A percentile compares a stretch with the other conserved stretches of the same genome.
Conservation (phyloP, 1,139 yeast species). For the Hanseniaspora uvarum region DNA sequence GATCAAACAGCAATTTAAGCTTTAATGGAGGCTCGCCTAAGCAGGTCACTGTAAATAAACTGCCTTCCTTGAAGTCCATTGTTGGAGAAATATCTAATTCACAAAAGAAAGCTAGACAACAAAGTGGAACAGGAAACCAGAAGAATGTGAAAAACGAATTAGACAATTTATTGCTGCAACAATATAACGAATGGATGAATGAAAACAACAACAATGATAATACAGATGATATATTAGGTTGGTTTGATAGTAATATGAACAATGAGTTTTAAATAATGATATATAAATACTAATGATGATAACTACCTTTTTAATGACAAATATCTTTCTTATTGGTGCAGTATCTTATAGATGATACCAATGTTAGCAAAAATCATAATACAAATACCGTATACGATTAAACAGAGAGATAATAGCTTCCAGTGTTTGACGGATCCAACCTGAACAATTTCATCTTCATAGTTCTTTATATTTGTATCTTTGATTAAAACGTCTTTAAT, state of each 20-base stretch:
- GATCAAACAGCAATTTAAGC: constrained; percentile 2
- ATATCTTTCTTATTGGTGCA: neutral
- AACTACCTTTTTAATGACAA: neutral
- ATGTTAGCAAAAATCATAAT: constrained; percentile 51
- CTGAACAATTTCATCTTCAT: neutral
- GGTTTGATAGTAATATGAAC: constrained; percentile 72
- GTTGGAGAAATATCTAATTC: constrained; percentile 1
- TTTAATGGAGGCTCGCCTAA: neutral
- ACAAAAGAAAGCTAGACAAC: neutral
- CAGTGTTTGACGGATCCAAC: constrained; percentile 34
- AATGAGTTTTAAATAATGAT: constrained; percentile 38
- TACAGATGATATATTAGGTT: constrained; percentile 78
- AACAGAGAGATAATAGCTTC: constrained; percentile 49
- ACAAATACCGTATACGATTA: constrained; percentile 63
- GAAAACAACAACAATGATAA: constrained; percentile 34
- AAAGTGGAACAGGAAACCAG: neutral
- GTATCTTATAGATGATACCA: constrained; percentile 11
- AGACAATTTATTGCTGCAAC: constrained; percentile 55
- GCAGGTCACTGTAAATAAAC: neutral
- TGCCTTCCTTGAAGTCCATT: constrained; percentile 5
- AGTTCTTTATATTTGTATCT: neutral
- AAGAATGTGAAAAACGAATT: constrained; percentile 22
- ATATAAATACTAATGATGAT: neutral
- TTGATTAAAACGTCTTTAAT: neutral
- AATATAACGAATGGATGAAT: constrained; percentile 77